Evolutionary conservation across 108 stramenopile genomes (phyloP).

Genomic region (Bacterosira constricta): DNA sequence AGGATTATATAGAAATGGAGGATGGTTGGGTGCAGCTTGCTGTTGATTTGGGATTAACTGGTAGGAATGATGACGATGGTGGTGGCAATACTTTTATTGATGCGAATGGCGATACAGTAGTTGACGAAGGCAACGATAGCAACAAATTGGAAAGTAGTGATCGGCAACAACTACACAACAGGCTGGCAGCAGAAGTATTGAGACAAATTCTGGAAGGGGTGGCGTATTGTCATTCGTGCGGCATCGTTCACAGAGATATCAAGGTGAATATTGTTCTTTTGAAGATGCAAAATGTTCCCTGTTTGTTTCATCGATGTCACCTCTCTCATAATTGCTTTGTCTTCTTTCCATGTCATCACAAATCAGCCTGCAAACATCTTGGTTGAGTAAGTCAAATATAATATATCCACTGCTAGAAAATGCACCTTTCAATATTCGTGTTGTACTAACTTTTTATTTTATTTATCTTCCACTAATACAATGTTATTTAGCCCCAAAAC

Average conservation of each 20-base stretch:
- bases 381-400: conserved; percentile 20
- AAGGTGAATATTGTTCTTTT: conserved; percentile 11
- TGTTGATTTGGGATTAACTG: conserved; percentile 20
- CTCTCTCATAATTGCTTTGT: neutral
- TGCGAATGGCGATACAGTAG: neutral
- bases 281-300: too few relatives aligned
- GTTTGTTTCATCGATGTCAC: neutral
- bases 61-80: neutral
- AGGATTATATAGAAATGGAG: too few relatives aligned
- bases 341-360: conserved; percentile 3
- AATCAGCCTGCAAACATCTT: conserved; percentile 31
- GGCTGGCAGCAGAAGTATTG: conserved; percentile 31
- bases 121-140: neutral
- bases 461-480: neutral
- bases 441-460: neutral
- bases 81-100: too few relatives aligned
- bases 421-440: neutral
- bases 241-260: conserved; percentile 42
- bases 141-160: neutral
- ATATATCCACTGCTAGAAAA: too few relatives aligned
- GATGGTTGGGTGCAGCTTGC: conserved; percentile 38
- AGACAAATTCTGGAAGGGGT: conserved; percentile 33
- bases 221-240: conserved; percentile 43
- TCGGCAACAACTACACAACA: conserved; percentile 8
- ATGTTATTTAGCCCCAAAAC: conserved; percentile 15